Conservation (phyloP, 2,329 filamentous ascomycete genomes). For the Ceratocystis papillata region DNA sequence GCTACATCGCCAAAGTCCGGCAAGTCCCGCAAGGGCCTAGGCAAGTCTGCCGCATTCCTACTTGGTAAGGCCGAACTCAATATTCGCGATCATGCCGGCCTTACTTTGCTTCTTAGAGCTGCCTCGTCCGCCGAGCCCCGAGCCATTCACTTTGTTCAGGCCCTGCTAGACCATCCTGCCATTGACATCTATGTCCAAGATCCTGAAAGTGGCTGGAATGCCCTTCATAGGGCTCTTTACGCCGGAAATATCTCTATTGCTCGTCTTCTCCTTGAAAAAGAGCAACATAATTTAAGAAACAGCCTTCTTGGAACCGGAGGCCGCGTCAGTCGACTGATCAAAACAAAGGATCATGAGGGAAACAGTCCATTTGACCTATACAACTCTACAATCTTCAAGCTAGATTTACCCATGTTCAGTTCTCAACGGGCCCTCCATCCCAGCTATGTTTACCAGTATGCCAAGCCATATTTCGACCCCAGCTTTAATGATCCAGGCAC, state of each 20-base stretch:
- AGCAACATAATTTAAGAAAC: constrained; percentile 39
- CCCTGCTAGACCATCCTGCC: constrained; percentile 69
- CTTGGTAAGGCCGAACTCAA: constrained; percentile 60
- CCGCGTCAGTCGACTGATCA: constrained; percentile 66
- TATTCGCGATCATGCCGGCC: constrained; percentile 65
- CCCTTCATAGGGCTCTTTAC: constrained; percentile 82
- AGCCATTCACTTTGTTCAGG: constrained; percentile 63
- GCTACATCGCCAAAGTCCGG: constrained; percentile 24
- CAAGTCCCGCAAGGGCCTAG: constrained; percentile 43
- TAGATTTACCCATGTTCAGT: constrained; percentile 44
- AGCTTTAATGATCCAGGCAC: background rate
- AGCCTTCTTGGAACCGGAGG: constrained; percentile 41
- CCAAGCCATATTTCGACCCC: constrained; percentile 44
- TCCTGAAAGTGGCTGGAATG: constrained; percentile 88
- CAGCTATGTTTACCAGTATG: constrained; percentile 31
- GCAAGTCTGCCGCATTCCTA: constrained; percentile 35
- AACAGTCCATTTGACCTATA: constrained; percentile 93
- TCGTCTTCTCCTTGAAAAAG: constrained; percentile 66
- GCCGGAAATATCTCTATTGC: constrained; percentile 81
- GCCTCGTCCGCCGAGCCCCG: constrained; percentile 62
- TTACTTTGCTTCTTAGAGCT: constrained; percentile 75
- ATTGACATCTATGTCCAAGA: constrained; percentile 83
- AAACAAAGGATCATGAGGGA: constrained; percentile 90
- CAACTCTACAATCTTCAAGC: constrained; percentile 69
- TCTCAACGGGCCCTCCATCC: constrained; percentile 14